phyloP scores from a whole-genome alignment of 1,139 yeast genomes.

The Candida sanyaensis region DNA sequence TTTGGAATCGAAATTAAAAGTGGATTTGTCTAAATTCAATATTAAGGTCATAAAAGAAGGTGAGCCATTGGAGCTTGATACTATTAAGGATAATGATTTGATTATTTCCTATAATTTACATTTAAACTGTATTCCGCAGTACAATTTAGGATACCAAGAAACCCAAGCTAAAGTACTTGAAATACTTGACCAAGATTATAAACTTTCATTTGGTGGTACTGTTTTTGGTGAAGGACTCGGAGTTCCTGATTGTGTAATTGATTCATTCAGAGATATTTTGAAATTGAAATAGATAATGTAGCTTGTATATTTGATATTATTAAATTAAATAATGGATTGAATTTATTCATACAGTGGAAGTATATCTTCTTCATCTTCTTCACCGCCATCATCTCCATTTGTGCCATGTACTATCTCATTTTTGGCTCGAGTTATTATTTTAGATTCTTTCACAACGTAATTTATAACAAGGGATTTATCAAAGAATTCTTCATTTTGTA shows the following conservation, averaged over 20 bases:
- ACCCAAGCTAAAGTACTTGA: slow-evolving; percentile 37
- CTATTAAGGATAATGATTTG: slow-evolving; percentile 31
- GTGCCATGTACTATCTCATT: background rate
- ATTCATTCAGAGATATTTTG: slow-evolving; percentile 60
- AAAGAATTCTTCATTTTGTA: slow-evolving; percentile 54
- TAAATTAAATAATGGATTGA: background rate
- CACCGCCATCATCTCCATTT: slow-evolving; percentile 9
- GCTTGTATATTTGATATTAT: background rate
- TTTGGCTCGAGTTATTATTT: slow-evolving; percentile 17
- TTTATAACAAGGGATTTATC: slow-evolving; percentile 56
- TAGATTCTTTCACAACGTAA: slow-evolving; percentile 45
- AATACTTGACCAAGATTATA: slow-evolving; percentile 29
- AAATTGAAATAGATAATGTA: slow-evolving; percentile 10
- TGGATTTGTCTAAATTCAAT: slow-evolving; percentile 38
- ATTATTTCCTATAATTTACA: slow-evolving; percentile 36
- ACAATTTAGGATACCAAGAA: slow-evolving; percentile 67
- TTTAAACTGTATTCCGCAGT: slow-evolving; percentile 78
- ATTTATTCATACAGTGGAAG: slow-evolving; percentile 13
- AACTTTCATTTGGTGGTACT: slow-evolving; percentile 75
- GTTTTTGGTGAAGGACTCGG: slow-evolving; percentile 84
- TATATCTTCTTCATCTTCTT: slow-evolving; percentile 11
- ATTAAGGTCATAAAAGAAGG: slow-evolving; percentile 31
- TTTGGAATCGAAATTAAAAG: slow-evolving; percentile 50
- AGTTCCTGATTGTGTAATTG: slow-evolving; percentile 81
- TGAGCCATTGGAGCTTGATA: slow-evolving; percentile 23